These are phyloP conservation scores for Pneumocystis wakefieldiae DNA, from an alignment of 1,139 yeast genomes.

Conservation along the genomic window DNA sequence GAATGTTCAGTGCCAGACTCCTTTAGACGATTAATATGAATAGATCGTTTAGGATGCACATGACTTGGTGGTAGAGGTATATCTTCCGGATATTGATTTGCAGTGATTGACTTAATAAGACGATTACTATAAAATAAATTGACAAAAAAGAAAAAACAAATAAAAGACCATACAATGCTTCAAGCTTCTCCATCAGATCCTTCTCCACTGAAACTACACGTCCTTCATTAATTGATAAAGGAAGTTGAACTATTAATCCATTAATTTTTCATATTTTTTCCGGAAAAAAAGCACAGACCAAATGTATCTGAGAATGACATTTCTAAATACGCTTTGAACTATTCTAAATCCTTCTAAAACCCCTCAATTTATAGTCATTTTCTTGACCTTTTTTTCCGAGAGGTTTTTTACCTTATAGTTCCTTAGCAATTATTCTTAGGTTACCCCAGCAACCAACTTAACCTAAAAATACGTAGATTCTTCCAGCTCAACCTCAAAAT, in stretches of 20 bases:
- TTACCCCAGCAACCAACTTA: no score
- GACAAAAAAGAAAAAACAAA: not conserved
- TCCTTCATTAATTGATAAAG: not conserved
- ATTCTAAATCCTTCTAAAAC: not conserved
- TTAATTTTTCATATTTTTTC: not conserved
- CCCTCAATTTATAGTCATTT: not conserved
- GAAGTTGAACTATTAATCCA: not conserved
- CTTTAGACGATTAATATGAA: slow-evolving; percentile 57
- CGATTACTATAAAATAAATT: not conserved
- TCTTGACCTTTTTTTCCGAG: not conserved
- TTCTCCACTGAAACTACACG: not conserved
- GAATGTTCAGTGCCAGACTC: slow-evolving; percentile 56
- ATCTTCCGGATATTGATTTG: slow-evolving; percentile 3
- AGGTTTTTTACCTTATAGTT: not conserved
- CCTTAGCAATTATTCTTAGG: no score
- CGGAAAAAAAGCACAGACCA: not conserved
- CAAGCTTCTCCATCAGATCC: not conserved
- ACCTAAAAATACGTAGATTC: no score
- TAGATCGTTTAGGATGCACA: slow-evolving; percentile 30
- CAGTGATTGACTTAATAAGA: not conserved
- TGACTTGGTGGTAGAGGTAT: slow-evolving; percentile 46
- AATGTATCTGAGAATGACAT: not conserved
- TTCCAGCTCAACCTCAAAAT: no score
- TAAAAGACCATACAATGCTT: not conserved
- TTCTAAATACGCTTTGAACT: not conserved